Evolutionary conservation across 768 basidiomycete genomes (phyloP), one percentile per base, ranked within the genome.

Genomic region (Hygrocybe punicea): DNA sequence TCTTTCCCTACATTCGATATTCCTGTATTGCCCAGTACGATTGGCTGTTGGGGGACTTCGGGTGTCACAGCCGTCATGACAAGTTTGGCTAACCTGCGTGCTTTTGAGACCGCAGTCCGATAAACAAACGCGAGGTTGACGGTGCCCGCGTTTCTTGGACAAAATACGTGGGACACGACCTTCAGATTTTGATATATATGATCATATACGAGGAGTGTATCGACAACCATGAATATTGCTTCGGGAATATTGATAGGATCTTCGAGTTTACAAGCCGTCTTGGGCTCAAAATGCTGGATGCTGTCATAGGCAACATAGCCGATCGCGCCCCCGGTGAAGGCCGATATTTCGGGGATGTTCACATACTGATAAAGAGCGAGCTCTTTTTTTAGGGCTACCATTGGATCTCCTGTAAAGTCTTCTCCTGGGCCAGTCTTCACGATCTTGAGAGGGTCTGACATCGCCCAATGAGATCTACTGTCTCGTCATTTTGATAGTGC

Each of bases 241-340:
- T 99, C 97, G 2, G 97, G 97, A 57, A 98, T 89, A n/a, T 80
- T 79, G 45, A 97, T 77, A 8, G 85, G 77, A 69, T 98, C 93
- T n/a, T 75, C 74, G 23, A 93, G 79, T 16, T 83, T 78, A 36
- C 86, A 79, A 49, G 84, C 84, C 6, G 93, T 94, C 75, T 89
- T 93, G 52, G 97, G 94, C 70, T 99, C 97, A 65, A 99, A 99
- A 71, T 98, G 86, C 56, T 90, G 92, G 56, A 99, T 85, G 71
- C 93, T 93, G 70, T 99, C 97, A 75, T 94, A 99, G 11, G 93
- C 84, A 58, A 99, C 93, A 70, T 97, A 98, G 53, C 97, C 97
- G 66, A 98, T 92, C 1, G 95, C 96, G 45, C 97, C 97, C 46
- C 97, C 97, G 45, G 94, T 96, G 69, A 98, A 97, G 0, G 95